Evolutionary conservation across 257 asterid genomes (phyloP).

Genomic region (Nicotiana sylvestris): DNA sequence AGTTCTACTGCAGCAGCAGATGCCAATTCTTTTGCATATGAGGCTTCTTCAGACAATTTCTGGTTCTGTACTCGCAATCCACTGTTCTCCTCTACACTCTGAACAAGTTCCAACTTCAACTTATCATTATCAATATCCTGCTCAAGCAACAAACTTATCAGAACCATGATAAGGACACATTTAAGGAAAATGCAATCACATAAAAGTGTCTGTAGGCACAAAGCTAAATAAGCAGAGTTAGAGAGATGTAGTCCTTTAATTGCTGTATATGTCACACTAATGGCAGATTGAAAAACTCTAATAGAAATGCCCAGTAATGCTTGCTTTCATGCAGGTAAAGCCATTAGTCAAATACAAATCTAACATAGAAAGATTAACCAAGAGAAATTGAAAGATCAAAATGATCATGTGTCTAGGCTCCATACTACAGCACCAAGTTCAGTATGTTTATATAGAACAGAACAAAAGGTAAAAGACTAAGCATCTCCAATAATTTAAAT

Average conservation of each 20-base stretch:
- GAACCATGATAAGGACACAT: conserved; percentile 5
- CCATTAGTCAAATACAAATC: neutral
- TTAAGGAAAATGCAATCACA: neutral
- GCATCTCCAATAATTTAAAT: neutral
- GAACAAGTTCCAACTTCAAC: conserved; percentile 69
- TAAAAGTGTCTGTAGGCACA: neutral
- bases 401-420: neutral
- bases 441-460: neutral
- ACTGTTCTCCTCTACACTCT: conserved; percentile 76
- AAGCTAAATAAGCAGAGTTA: neutral
- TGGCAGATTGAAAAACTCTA: neutral
- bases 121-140: conserved; percentile 91
- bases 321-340: neutral
- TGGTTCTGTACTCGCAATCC: conserved; percentile 78
- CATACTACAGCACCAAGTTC: neutral
- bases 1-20: conserved; percentile 97
- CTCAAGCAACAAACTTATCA: conserved; percentile 15
- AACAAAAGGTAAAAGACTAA: neutral
- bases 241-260: neutral
- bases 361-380: neutral
- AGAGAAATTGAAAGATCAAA: neutral
- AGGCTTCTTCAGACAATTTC: conserved; percentile 89
- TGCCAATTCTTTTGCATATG: conserved; percentile 96
- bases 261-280: neutral
- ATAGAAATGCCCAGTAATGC: neutral